A percentile compares a stretch with the other conserved stretches of the same genome.
phyloP scores from a whole-genome alignment of 148 eudicot genomes.

The Vaccinium myrtillus region DNA sequence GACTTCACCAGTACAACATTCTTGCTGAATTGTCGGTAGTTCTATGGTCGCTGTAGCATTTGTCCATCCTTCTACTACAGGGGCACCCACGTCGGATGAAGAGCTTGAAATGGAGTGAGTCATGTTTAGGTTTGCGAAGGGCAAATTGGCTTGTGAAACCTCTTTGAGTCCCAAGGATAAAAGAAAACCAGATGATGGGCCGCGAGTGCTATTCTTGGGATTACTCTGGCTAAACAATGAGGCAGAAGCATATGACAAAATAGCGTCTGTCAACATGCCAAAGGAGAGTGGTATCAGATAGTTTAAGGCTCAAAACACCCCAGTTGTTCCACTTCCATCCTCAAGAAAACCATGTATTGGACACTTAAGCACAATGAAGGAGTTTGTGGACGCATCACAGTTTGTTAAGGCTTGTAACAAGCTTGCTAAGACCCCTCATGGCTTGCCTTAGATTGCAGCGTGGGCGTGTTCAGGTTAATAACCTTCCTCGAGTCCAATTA shows the following conservation, averaged over 20 bases:
- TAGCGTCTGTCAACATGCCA: not conserved
- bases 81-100: not conserved
- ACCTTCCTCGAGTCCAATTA: not conserved
- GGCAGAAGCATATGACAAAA: not conserved
- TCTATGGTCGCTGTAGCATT: not conserved
- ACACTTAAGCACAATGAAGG: not conserved
- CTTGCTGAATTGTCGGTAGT: too few relatives aligned
- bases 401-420: not conserved
- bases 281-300: not conserved
- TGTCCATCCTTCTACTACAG: not conserved
- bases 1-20: not conserved
- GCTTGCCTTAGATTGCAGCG: too few relatives aligned
- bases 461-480: not conserved
- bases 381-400: not conserved
- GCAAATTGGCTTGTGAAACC: constrained; percentile 2
- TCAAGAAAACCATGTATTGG: not conserved
- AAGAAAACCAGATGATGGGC: not conserved
- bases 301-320: not conserved
- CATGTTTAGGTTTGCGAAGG: constrained; percentile 1
- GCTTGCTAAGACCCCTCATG: not conserved
- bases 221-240: not conserved
- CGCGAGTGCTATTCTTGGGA: not conserved
- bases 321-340: not conserved
- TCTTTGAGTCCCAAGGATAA: not conserved
- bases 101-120: not conserved